Conservation (phyloP, 257 asterid genomes). For the Solanum commersonii region DNA sequence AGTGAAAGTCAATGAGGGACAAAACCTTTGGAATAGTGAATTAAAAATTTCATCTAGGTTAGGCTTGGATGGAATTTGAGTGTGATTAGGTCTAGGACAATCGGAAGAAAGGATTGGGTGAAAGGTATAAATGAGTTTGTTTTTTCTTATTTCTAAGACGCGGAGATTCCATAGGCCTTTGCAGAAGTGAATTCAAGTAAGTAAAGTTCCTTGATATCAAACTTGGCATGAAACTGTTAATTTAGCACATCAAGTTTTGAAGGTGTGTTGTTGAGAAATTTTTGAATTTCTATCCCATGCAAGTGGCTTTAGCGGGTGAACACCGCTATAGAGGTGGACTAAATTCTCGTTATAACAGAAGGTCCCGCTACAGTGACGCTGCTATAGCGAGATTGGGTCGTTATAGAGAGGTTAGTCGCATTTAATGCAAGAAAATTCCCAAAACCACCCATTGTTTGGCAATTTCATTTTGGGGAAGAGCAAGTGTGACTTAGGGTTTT, state of each 20-base stretch:
- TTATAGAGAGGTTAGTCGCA: no score
- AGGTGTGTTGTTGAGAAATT: neutral
- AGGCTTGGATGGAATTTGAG: neutral
- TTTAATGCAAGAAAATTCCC: no score
- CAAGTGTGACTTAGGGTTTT: no score
- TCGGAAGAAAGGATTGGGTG: neutral
- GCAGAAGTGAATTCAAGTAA: neutral
- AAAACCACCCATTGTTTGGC: no score
- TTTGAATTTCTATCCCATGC: no score
- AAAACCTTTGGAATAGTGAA: neutral
- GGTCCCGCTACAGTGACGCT: no score
- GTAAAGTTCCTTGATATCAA: neutral
- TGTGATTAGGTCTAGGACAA: neutral
- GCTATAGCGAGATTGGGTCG: no score
- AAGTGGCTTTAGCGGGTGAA: no score
- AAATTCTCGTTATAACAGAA: no score
- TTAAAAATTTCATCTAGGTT: neutral
- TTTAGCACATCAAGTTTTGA: neutral
- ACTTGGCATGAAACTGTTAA: neutral
- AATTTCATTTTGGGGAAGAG: no score
- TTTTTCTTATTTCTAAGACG: no score
- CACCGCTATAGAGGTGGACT: no score
- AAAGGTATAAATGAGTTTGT: neutral
- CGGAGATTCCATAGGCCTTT: neutral
- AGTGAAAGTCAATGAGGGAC: neutral